phyloP scores from a whole-genome alignment of 306 rosid genomes.

The Astragalus membranaceus region DNA sequence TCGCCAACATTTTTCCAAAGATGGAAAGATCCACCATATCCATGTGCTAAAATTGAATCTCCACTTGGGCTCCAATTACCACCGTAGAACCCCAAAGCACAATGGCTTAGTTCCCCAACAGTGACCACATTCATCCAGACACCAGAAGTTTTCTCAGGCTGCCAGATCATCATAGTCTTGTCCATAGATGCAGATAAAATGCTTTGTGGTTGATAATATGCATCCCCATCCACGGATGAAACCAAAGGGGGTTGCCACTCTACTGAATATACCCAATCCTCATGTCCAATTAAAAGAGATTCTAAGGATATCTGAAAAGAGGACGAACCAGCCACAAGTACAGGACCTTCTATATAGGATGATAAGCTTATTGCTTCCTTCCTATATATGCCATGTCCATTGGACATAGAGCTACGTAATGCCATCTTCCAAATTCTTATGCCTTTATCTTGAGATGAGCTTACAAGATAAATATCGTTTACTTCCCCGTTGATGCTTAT shows the following conservation, averaged over 20 bases:
- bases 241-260: conserved; percentile 79
- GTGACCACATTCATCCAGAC: conserved; percentile 99
- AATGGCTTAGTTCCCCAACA: conserved; percentile 93
- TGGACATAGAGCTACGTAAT: conserved; percentile 27
- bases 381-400: conserved; percentile 31
- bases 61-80: conserved; percentile 92
- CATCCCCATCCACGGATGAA: conserved; percentile 36
- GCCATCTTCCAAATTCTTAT: conserved; percentile 88
- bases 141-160: conserved; percentile 86
- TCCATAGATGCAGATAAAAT: conserved; percentile 98
- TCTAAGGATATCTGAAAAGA: conserved; percentile 83
- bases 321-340: conserved; percentile 59
- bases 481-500: conserved; percentile 37
- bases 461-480: conserved; percentile 65
- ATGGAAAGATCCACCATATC: conserved; percentile 97
- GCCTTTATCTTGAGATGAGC: conserved; percentile 90
- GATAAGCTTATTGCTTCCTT: conserved; percentile 60
- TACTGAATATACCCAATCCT: conserved; percentile 98
- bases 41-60: conserved; percentile 88
- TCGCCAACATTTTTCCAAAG: conserved; percentile 81
- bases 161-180: conserved; percentile 99
- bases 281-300: conserved; percentile 91
- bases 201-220: conserved; percentile 66
- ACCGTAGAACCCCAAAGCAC: conserved; percentile 95
- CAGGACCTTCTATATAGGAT: conserved; percentile 91